Conservation (phyloP, 2,329 filamentous ascomycete genomes). For the Diaporthe humulicola region DNA sequence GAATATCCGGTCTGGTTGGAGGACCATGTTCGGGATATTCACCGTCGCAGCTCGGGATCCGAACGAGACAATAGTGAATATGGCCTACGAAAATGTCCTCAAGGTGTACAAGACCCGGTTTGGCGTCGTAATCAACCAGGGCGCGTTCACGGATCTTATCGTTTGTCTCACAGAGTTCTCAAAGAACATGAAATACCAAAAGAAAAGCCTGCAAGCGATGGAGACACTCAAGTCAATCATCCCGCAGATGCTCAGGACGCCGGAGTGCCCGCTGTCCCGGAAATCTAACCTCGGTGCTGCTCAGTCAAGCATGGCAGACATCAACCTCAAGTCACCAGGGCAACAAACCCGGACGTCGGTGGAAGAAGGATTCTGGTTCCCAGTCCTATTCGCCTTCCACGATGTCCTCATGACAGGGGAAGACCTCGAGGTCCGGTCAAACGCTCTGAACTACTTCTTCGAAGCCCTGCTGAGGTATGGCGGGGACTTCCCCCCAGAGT, state of each 20-base stretch:
- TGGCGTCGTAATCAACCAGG: constrained; percentile 94
- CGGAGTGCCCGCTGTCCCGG: constrained; percentile 91
- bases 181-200: constrained; percentile 98
- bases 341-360: constrained; percentile 85
- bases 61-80: constrained; percentile 94
- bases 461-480: constrained; percentile 92
- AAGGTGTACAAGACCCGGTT: constrained; percentile 97
- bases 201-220: constrained; percentile 96
- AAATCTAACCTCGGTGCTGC: constrained; percentile 57
- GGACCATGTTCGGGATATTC: constrained; percentile 99
- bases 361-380: constrained; percentile 99
- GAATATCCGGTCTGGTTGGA: constrained; percentile 98
- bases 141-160: constrained; percentile 94
- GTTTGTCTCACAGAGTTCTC: constrained; percentile 98
- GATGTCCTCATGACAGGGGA: constrained; percentile 99
- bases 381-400: constrained; percentile 97
- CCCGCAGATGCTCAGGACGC: constrained; percentile 93
- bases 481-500: constrained; percentile 90
- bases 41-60: constrained; percentile 94
- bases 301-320: constrained; percentile 55
- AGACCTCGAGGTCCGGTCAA: constrained; percentile 93
- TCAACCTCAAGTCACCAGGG: constrained; percentile 58
- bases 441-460: constrained; percentile 95
- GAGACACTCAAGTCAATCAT: constrained; percentile 95
- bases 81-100: constrained; percentile 96